phyloP scores from a whole-genome alignment of 2,329 filamentous ascomycete genomes.

The Talaromyces sp. region DNA sequence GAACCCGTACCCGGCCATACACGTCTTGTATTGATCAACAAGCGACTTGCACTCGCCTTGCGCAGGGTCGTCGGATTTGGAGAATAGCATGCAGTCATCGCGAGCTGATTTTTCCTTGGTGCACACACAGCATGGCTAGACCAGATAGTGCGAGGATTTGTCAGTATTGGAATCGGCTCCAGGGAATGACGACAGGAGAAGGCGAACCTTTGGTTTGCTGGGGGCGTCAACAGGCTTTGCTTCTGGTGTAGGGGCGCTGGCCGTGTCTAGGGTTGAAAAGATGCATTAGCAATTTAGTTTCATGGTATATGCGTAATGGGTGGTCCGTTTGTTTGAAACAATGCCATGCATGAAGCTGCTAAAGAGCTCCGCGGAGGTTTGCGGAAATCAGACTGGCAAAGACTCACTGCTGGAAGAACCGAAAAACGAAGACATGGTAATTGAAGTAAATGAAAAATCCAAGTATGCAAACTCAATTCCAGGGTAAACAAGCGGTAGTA shows the following conservation, averaged over 20 bases:
- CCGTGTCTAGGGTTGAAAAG: not conserved
- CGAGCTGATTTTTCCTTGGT: conserved; percentile 87
- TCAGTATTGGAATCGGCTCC: not conserved
- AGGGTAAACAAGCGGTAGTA: not conserved
- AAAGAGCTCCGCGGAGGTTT: conserved; percentile 13
- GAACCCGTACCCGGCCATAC: conserved; percentile 93
- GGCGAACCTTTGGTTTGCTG: conserved; percentile 35
- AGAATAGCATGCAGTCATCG: conserved; percentile 99
- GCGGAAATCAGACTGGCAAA: conserved; percentile 1
- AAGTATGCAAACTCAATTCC: not conserved
- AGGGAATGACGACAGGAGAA: not conserved
- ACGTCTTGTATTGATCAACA: conserved; percentile 79
- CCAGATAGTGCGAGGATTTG: not conserved
- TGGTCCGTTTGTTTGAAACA: not conserved
- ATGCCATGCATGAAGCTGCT: conserved; percentile 13
- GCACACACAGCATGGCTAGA: conserved; percentile 88
- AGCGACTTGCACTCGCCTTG: conserved; percentile 75
- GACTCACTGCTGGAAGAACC: conserved; percentile 28
- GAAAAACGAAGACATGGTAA: conserved; percentile 23
- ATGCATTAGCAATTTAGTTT: not conserved
- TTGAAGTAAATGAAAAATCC: not conserved
- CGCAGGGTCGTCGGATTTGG: conserved; percentile 68
- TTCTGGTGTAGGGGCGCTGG: conserved; percentile 9
- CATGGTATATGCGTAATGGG: not conserved
- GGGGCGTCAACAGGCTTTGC: conserved; percentile 15